A percentile compares a stretch with the other conserved stretches of the same genome.
These are phyloP conservation scores for Heteromeles arbutifolia DNA, from an alignment of 306 rosid species.

Conservation along the genomic window DNA sequence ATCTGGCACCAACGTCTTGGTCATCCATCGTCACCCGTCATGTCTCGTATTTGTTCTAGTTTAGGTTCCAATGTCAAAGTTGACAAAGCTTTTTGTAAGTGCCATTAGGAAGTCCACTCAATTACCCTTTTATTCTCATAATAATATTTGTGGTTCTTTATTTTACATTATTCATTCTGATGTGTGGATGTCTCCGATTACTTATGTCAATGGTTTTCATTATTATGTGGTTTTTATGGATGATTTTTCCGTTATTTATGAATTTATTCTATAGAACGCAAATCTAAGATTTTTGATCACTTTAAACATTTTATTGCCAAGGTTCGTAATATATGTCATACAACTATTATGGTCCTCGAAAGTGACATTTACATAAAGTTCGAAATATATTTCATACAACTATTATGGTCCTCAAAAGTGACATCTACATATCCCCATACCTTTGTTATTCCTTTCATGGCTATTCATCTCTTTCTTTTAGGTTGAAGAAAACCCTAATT, in stretches of 20 bases:
- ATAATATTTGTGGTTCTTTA: neutral
- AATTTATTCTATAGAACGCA: neutral
- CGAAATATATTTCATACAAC: too few species aligned
- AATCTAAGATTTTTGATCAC: neutral
- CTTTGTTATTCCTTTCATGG: too few species aligned
- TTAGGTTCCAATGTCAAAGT: too few species aligned
- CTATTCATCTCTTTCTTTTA: too few species aligned
- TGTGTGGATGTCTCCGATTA: neutral
- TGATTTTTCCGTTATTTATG: neutral
- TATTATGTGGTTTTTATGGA: neutral
- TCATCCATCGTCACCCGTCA: neutral
- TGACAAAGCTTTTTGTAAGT: neutral
- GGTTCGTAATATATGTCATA: neutral
- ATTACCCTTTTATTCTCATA: neutral
- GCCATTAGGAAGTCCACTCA: neutral
- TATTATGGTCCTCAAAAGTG: too few species aligned
- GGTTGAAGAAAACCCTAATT: too few species aligned
- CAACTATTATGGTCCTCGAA: neutral
- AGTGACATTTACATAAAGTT: neutral
- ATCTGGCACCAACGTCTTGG: neutral
- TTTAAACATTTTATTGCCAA: neutral
- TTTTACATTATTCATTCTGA: neutral
- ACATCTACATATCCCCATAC: too few species aligned
- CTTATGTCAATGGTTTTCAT: neutral
- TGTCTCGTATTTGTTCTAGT: neutral